A percentile compares a stretch with the other conserved stretches of the same genome.
These are phyloP conservation scores for Lipomyces japonicus DNA, from an alignment of 805 yeast species.

Conservation along the genomic window DNA sequence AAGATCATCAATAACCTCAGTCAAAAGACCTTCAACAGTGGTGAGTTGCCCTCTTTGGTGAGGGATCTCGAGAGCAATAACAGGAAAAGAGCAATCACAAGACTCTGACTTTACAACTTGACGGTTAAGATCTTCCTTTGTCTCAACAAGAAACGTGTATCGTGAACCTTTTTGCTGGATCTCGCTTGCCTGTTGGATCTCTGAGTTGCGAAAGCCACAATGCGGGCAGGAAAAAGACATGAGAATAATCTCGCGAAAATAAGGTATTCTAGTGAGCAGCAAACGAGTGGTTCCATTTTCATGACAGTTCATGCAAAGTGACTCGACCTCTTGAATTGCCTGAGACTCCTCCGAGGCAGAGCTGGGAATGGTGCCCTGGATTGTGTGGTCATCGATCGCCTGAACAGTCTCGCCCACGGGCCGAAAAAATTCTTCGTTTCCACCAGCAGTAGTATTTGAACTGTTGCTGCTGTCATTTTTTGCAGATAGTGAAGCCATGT, in stretches of 20 bases:
- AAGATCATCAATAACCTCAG: constrained; percentile 80
- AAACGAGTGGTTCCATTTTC: constrained; percentile 78
- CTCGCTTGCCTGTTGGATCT: constrained; percentile 91
- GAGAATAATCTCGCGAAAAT: constrained; percentile 79
- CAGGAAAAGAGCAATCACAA: constrained; percentile 73
- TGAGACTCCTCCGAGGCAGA: constrained; percentile 79
- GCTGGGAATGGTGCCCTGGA: constrained; percentile 45
- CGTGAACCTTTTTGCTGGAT: constrained; percentile 85
- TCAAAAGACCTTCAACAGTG: constrained; percentile 82
- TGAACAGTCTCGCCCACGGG: constrained; percentile 23
- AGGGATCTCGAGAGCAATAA: constrained; percentile 90
- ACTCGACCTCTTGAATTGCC: constrained; percentile 92
- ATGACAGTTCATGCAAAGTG: constrained; percentile 94
- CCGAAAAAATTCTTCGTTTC: constrained; percentile 17
- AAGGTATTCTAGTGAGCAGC: constrained; percentile 85
- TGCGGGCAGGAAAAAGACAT: constrained; percentile 97
- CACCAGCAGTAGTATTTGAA: background rate
- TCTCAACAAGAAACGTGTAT: constrained; percentile 65
- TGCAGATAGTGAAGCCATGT: too few relatives aligned
- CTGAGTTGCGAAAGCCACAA: constrained; percentile 86
- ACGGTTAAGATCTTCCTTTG: constrained; percentile 70
- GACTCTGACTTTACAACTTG: constrained; percentile 90
- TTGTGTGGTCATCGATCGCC: constrained; percentile 52
- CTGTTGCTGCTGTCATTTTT: background rate
- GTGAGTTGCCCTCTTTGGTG: constrained; percentile 91